Evolutionary conservation across 306 rosid genomes (phyloP).

Genomic region (Alnus rubra): DNA sequence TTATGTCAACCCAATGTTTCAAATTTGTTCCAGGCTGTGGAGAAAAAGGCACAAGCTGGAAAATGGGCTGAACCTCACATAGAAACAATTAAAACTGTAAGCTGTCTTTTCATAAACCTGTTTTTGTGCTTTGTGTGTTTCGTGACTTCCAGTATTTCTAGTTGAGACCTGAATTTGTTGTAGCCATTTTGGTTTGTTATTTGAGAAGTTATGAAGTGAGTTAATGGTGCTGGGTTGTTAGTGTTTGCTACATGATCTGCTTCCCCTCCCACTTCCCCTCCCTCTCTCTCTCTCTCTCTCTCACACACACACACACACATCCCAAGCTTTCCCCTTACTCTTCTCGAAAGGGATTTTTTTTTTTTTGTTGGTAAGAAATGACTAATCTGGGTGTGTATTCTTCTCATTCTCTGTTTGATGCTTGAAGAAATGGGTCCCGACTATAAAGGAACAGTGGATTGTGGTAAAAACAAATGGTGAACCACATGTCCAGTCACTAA

Average conservation of each 20-base stretch:
- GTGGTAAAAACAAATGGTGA: conserved; percentile 58
- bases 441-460: conserved; percentile 61
- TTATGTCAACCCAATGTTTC: conserved; percentile 11
- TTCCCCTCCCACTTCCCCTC: too few species aligned
- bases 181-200: not conserved
- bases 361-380: not conserved
- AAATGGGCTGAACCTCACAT: conserved; percentile 94
- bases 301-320: too few species aligned
- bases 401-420: conserved; percentile 18
- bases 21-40: conserved; percentile 54
- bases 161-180: not conserved
- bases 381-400: conserved; percentile 14
- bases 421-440: conserved; percentile 80
- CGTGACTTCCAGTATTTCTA: not conserved
- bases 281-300: not conserved
- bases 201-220: not conserved
- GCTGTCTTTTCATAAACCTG: conserved; percentile 30
- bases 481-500: conserved; percentile 62
- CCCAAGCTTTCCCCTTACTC: too few species aligned
- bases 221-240: not conserved
- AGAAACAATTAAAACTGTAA: conserved; percentile 74
- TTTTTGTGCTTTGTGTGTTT: conserved; percentile 23
- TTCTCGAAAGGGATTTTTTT: not conserved
- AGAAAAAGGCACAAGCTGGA: conserved; percentile 70
- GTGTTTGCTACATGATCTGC: not conserved